Base-by-base conservation (phyloP, 768 basidiomycete genomes). In the Podaxis carcinomalis region DNA sequence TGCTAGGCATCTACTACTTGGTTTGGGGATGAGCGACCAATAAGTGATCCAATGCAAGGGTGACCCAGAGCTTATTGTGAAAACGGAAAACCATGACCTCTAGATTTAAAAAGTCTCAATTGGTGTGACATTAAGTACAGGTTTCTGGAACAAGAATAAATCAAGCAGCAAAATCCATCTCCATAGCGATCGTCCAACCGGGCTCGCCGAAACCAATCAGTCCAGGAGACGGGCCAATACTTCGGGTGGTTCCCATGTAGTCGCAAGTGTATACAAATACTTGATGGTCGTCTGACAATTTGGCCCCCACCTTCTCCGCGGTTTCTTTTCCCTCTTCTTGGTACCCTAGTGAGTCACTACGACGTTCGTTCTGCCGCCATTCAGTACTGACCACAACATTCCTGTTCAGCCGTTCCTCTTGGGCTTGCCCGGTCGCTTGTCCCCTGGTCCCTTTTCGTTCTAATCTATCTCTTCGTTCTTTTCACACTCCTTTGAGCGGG, bases 361-460 rank as follows among this genome's bases (percentile, higher is more conserved):
- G 21, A 23, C 44, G 19, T 59, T 28, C 14, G 25, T 54, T 55
- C 13, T 23, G 37, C 7, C 9, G 16, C 27, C 16, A 32, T 36
- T 62, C 67, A 28, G 64, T 59, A 50, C 25, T 60, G 54, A 61
- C 54, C 25, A 21, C 25, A 1, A 19, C 46, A 21, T 54, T 50
- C 14, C 53, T 56, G 52, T 63, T 49, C 32, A 61, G 59, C 44
- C 53, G 36, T 54, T 79, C 76, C 73, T 83, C 77, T 75, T 79
- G 82, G 87, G 86, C 80, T 77, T 83, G 87, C 87, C 86, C 77
- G 85, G 87, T 79, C 75, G 88, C 87, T 82, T 55, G 59, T 61
- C 59, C 83, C 77, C 82, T 77, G 75, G 77, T 76, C 73, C 56
- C 52, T 66, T 66, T 56, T 58, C 61, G 28, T 59, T 65, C 23